A percentile compares a stretch with the other conserved stretches of the same genome.
These are phyloP conservation scores for Leccinum arenicola DNA, from an alignment of 768 basidiomycete genomes.

Conservation along the genomic window DNA sequence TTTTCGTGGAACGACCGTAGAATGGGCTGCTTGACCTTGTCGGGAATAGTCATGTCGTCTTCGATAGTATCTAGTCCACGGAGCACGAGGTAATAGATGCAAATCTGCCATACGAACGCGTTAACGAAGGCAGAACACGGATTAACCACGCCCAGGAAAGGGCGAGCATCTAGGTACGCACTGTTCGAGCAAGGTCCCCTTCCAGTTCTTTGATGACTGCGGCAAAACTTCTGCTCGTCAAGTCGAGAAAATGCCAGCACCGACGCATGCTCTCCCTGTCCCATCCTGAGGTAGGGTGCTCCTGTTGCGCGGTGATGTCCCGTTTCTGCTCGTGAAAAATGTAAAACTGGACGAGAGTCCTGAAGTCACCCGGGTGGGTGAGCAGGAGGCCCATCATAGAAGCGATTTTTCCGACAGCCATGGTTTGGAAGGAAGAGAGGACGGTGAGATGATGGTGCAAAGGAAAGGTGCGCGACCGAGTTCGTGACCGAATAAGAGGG, in stretches of 20 bases:
- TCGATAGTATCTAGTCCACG: slow-evolving; percentile 96
- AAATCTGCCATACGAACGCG: slow-evolving; percentile 55
- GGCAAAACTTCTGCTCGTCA: slow-evolving; percentile 86
- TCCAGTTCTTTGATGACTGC: slow-evolving; percentile 96
- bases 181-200: slow-evolving; percentile 88
- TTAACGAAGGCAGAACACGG: neutral
- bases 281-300: slow-evolving; percentile 82
- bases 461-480: neutral
- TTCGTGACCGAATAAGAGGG: neutral
- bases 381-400: slow-evolving; percentile 63
- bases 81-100: slow-evolving; percentile 91
- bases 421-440: neutral
- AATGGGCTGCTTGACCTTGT: slow-evolving; percentile 80
- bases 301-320: slow-evolving; percentile 72
- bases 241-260: slow-evolving; percentile 89
- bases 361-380: slow-evolving; percentile 82
- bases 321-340: slow-evolving; percentile 79
- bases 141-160: neutral
- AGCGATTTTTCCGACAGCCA: slow-evolving; percentile 51
- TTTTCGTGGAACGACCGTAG: slow-evolving; percentile 80
- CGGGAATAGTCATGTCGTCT: slow-evolving; percentile 96
- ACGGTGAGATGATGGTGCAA: neutral
- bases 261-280: slow-evolving; percentile 81
- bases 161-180: slow-evolving; percentile 41
- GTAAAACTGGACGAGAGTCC: slow-evolving; percentile 77